Conservation (phyloP, 306 rosid species). For the Lotus japonicus region DNA sequence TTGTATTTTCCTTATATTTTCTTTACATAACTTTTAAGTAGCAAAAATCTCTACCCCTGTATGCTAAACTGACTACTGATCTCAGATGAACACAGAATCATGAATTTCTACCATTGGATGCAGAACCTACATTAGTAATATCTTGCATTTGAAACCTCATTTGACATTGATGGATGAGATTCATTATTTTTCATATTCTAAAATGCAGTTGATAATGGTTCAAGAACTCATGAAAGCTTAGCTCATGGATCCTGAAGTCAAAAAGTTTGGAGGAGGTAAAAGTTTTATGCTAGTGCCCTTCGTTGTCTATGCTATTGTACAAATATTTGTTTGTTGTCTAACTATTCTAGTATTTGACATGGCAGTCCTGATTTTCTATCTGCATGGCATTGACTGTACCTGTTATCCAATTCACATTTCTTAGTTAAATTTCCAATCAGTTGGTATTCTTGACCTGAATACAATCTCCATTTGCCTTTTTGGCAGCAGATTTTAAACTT, state of each 20-base stretch:
- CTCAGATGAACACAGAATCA: not conserved
- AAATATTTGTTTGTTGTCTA: not conserved
- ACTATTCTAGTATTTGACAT: not conserved
- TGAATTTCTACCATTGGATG: not conserved
- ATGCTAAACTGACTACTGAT: not conserved
- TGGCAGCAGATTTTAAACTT: not conserved
- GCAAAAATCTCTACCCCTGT: not conserved
- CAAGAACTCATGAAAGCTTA: slow-evolving; percentile 34
- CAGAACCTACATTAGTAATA: not conserved
- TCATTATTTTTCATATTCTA: slow-evolving; percentile 1
- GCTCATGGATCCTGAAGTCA: slow-evolving; percentile 71
- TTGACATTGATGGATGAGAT: slow-evolving; percentile 12
- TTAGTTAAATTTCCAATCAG: not conserved
- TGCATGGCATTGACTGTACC: not conserved
- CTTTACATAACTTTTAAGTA: not conserved
- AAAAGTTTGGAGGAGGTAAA: slow-evolving; percentile 84
- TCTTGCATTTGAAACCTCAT: not conserved
- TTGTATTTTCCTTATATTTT: not conserved
- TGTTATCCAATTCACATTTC: not conserved
- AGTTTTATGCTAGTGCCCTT: slow-evolving; percentile 5
- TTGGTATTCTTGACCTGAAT: not conserved
- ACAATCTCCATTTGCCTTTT: not conserved
- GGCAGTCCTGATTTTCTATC: not conserved
- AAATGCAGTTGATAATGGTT: slow-evolving; percentile 45
- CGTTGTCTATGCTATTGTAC: not conserved